These are phyloP conservation scores for Rhododendron williamsianum DNA, from an alignment of 148 eudicot genomes.

Conservation along the genomic window DNA sequence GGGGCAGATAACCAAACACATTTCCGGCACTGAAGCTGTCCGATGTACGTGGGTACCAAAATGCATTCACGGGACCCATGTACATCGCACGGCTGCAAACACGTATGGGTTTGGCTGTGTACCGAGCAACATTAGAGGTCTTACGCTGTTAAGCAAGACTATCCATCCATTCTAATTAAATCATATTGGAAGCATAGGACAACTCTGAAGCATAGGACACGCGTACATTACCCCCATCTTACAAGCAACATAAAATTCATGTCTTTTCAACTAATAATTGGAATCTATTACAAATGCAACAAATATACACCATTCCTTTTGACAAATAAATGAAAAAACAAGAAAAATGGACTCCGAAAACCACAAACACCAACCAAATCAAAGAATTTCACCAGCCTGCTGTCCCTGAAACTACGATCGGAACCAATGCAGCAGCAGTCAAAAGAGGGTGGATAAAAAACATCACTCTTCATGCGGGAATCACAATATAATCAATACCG, in stretches of 20 bases:
- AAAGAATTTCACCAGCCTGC: slow-evolving; percentile 45
- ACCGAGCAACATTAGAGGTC: not conserved
- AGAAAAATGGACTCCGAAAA: slow-evolving; percentile 17
- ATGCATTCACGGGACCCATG: not conserved
- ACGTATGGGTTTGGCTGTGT: not conserved
- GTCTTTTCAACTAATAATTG: slow-evolving; percentile 10
- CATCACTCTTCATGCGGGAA: slow-evolving; percentile 21
- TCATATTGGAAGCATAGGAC: not conserved
- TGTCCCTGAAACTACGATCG: slow-evolving; percentile 9
- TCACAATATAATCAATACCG: slow-evolving; percentile 16
- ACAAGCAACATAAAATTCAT: not conserved
- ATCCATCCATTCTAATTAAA: not conserved
- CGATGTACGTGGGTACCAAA: not conserved
- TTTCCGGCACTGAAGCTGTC: not conserved
- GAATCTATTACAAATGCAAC: slow-evolving; percentile 8
- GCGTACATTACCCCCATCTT: not conserved
- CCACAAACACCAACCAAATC: slow-evolving; percentile 31
- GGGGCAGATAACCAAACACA: not conserved
- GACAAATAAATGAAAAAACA: slow-evolving; percentile 5
- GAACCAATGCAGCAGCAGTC: slow-evolving; percentile 6
- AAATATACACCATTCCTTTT: slow-evolving; percentile 32
- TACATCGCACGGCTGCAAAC: not conserved
- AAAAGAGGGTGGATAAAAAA: slow-evolving; percentile 4
- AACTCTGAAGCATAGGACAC: not conserved
- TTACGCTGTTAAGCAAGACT: not conserved